phyloP scores from a whole-genome alignment of 2,329 filamentous ascomycete species.

The Aspergillus udagawae region DNA sequence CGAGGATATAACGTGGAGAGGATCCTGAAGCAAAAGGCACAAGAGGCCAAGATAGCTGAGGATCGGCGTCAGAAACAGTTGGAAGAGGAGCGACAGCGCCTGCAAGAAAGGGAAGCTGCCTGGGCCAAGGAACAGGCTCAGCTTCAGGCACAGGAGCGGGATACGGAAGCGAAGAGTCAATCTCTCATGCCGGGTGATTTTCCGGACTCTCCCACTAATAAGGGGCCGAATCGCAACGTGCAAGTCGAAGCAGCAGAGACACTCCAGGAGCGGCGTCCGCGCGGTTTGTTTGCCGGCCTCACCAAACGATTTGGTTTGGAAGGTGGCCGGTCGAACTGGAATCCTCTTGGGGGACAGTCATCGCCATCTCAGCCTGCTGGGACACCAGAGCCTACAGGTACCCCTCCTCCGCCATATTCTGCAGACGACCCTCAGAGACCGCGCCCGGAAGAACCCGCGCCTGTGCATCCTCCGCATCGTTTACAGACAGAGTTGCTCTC shows the following conservation, averaged over 20 bases:
- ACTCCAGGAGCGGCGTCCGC: constrained; percentile 43
- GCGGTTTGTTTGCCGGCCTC: constrained; percentile 64
- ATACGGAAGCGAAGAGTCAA: constrained; percentile 30
- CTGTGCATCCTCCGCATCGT: constrained; percentile 37
- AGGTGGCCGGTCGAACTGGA: constrained; percentile 29
- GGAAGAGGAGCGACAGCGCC: constrained; percentile 66
- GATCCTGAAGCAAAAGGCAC: constrained; percentile 81
- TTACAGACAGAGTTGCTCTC: constrained; percentile 57
- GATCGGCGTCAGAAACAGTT: constrained; percentile 69
- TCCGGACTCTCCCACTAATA: constrained; percentile 58
- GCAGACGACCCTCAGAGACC: constrained; percentile 29
- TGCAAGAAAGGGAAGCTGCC: constrained; percentile 56
- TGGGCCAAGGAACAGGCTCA: constrained; percentile 43
- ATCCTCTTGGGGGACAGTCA: constrained; percentile 17
- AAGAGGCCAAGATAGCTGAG: constrained; percentile 82
- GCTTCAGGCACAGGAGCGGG: constrained; percentile 18
- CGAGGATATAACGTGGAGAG: constrained; percentile 96
- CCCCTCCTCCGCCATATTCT: constrained; percentile 40
- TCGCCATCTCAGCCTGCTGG: constrained; percentile 20
- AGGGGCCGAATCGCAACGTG: constrained; percentile 14
- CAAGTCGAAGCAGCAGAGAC: constrained; percentile 19
- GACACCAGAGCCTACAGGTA: constrained; percentile 11
- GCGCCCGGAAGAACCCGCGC: constrained; percentile 29
- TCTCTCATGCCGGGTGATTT: constrained; percentile 71
- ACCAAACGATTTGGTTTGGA: constrained; percentile 67